Conservation (phyloP, 2,329 filamentous ascomycete species). For the Paracamarosporium sp. region DNA sequence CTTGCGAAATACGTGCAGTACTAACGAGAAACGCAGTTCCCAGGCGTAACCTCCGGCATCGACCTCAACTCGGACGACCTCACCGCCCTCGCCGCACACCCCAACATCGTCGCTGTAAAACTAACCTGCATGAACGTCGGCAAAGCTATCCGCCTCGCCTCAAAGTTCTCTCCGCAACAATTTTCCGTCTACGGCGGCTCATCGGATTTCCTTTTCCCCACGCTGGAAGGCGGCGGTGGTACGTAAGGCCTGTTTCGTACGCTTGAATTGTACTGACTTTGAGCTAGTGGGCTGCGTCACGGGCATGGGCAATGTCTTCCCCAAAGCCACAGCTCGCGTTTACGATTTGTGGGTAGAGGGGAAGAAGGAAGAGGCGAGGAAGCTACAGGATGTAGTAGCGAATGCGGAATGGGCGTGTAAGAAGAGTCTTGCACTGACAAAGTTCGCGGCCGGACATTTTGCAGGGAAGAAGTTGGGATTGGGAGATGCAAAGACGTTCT, state of each 20-base stretch:
- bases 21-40: slow-evolving; percentile 54
- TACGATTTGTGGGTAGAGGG: slow-evolving; percentile 53
- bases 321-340: slow-evolving; percentile 44
- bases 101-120: slow-evolving; percentile 69
- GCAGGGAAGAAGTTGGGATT: slow-evolving; percentile 50
- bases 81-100: slow-evolving; percentile 58
- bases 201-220: slow-evolving; percentile 68
- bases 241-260: no score
- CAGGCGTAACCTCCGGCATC: slow-evolving; percentile 70
- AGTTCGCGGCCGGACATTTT: slow-evolving; percentile 55
- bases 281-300: slow-evolving; percentile 55
- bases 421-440: slow-evolving; percentile 56
- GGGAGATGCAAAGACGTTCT: slow-evolving; percentile 44
- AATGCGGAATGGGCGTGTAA: slow-evolving; percentile 60
- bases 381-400: slow-evolving; percentile 53
- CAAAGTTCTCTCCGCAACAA: slow-evolving; percentile 57
- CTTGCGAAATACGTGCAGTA: no score
- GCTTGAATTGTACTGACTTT: background rate
- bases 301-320: slow-evolving; percentile 53
- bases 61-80: slow-evolving; percentile 72
- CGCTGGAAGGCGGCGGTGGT: slow-evolving; percentile 53
- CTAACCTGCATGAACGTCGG: slow-evolving; percentile 69
- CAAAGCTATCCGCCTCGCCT: slow-evolving; percentile 65
- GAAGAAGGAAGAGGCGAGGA: slow-evolving; percentile 46
- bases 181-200: slow-evolving; percentile 74